These are phyloP conservation scores for Fusarium burgessii DNA, from an alignment of 2,329 filamentous ascomycete species.

Conservation along the genomic window DNA sequence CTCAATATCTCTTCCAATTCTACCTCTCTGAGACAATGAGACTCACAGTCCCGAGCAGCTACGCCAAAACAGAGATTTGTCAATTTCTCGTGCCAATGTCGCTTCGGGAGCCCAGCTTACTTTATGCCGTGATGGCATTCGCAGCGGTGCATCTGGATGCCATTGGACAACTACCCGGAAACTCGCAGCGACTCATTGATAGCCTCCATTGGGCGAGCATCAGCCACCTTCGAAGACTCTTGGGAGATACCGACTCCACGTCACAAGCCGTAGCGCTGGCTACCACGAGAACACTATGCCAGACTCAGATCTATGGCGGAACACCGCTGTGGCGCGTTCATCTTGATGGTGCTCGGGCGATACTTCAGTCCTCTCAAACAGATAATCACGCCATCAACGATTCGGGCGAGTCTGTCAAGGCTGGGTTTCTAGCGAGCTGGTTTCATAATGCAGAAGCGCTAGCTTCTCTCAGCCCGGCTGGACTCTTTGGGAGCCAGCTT, in stretches of 20 bases:
- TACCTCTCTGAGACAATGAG: slow-evolving; percentile 33
- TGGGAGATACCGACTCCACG: background rate
- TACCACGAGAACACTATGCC: slow-evolving; percentile 28
- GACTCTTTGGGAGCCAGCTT: background rate
- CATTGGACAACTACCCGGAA: background rate
- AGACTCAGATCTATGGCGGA: slow-evolving; percentile 32
- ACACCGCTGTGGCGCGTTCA: slow-evolving; percentile 29
- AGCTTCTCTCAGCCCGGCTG: slow-evolving; percentile 25
- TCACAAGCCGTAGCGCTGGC: slow-evolving; percentile 21
- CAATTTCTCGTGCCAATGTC: slow-evolving; percentile 34
- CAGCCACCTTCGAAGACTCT: background rate
- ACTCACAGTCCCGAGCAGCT: slow-evolving; percentile 31
- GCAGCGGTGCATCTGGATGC: slow-evolving; percentile 26
- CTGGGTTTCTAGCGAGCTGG: slow-evolving; percentile 26
- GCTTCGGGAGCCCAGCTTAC: slow-evolving; percentile 20
- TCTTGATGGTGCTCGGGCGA: slow-evolving; percentile 27
- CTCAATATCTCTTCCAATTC: slow-evolving; percentile 27
- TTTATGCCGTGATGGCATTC: slow-evolving; percentile 34
- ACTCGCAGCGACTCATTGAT: slow-evolving; percentile 11
- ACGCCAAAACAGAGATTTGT: slow-evolving; percentile 26
- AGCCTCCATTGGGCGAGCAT: slow-evolving; percentile 22
- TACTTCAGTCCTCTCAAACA: background rate
- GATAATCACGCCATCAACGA: fast-evolving
- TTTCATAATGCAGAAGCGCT: slow-evolving; percentile 35
- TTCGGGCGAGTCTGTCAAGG: background rate